phyloP scores from a whole-genome alignment of 306 rosid genomes.

The Trifolium fragiferum region DNA sequence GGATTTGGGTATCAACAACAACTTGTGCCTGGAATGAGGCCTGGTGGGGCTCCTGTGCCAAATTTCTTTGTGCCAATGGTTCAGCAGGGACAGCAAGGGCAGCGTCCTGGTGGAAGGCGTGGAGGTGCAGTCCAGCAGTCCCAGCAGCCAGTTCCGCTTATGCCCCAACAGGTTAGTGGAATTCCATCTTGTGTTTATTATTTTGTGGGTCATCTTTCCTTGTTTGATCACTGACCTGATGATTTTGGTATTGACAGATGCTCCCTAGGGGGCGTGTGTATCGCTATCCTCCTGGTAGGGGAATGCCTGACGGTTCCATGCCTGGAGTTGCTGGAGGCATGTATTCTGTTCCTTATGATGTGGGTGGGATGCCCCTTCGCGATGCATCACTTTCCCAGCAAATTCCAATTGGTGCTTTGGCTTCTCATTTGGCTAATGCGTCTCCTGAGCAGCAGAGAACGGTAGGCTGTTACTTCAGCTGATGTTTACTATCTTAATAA shows the following conservation, averaged over 20 bases:
- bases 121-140: slow-evolving; percentile 77
- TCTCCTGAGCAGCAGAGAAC: slow-evolving; percentile 98
- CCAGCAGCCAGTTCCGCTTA: slow-evolving; percentile 88
- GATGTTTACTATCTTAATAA: background rate
- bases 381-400: slow-evolving; percentile 80
- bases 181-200: slow-evolving; percentile 9
- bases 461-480: slow-evolving; percentile 47
- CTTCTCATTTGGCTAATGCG: slow-evolving; percentile 92
- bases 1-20: slow-evolving; percentile 99
- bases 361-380: slow-evolving; percentile 80
- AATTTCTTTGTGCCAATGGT: slow-evolving; percentile 97
- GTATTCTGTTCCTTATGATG: slow-evolving; percentile 94
- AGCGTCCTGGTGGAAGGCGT: slow-evolving; percentile 97
- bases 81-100: slow-evolving; percentile 96
- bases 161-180: slow-evolving; percentile 85
- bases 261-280: slow-evolving; percentile 90
- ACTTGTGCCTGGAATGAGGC: slow-evolving; percentile 98
- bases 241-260: slow-evolving; percentile 60
- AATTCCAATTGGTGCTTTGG: slow-evolving; percentile 91
- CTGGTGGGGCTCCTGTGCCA: slow-evolving; percentile 95
- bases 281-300: slow-evolving; percentile 93
- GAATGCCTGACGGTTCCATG: slow-evolving; percentile 84
- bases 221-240: slow-evolving; percentile 29
- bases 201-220: background rate
- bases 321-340: slow-evolving; percentile 95